A percentile compares a stretch with the other conserved stretches of the same genome.
phyloP scores from a whole-genome alignment of 2,329 filamentous ascomycete genomes.

The Teratosphaeriaceae sp. region DNA sequence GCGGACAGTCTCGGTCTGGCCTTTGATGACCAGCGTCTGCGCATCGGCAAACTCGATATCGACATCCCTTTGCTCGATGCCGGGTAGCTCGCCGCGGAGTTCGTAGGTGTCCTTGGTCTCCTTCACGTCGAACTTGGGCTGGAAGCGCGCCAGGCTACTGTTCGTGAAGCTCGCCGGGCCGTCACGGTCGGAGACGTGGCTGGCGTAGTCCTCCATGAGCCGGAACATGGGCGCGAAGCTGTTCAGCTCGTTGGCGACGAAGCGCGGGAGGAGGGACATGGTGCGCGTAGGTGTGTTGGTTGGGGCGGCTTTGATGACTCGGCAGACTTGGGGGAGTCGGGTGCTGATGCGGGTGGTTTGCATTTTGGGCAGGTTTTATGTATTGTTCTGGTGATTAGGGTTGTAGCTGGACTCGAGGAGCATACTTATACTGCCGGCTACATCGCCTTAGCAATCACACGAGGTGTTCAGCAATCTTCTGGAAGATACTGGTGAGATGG shows the following conservation, averaged over 20 bases:
- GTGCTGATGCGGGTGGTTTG: conserved; percentile 9
- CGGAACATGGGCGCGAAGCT: conserved; percentile 38
- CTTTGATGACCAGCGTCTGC: conserved; percentile 65
- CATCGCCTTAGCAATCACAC: no score
- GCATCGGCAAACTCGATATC: conserved; percentile 72
- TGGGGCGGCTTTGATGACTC: conserved; percentile 18
- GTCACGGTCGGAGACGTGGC: conserved; percentile 20
- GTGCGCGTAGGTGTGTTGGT: conserved; percentile 23
- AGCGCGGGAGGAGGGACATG: conserved; percentile 33
- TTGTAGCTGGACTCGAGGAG: background rate
- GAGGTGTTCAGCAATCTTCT: no score
- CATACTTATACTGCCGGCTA: conserved; percentile 3
- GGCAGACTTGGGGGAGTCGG: conserved; percentile 25
- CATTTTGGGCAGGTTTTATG: conserved; percentile 7
- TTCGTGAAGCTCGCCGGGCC: conserved; percentile 8
- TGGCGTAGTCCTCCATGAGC: conserved; percentile 41
- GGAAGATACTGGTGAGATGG: background rate
- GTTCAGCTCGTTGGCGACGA: conserved; percentile 24
- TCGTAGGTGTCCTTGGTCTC: conserved; percentile 64
- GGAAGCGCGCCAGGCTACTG: conserved; percentile 50
- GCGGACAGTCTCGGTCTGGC: conserved; percentile 59
- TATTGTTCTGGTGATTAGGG: conserved; percentile 7
- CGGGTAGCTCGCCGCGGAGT: conserved; percentile 73
- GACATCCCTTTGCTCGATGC: conserved; percentile 66
- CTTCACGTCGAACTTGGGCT: conserved; percentile 71